These are phyloP conservation scores for Ammopiptanthus mongolicus DNA, from an alignment of 306 rosid species.

Conservation along the genomic window DNA sequence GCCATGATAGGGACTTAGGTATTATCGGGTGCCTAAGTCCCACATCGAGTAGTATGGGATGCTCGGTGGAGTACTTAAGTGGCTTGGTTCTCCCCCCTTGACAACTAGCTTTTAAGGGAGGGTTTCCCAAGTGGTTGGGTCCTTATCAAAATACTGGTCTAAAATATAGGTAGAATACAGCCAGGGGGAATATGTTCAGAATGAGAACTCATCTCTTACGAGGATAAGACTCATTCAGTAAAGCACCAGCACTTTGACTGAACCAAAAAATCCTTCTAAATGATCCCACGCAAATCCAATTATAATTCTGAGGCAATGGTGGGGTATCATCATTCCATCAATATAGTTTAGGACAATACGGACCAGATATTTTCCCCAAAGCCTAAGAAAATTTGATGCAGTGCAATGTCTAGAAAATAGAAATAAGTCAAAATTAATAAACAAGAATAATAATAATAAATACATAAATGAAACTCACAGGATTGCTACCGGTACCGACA, in stretches of 20 bases:
- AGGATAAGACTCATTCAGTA: slow-evolving; percentile 3
- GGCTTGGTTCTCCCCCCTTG: too few relatives aligned
- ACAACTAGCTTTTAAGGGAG: too few relatives aligned
- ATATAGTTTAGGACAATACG: not conserved
- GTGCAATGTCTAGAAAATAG: slow-evolving; percentile 4
- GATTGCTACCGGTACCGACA: slow-evolving; percentile 97
- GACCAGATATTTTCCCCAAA: slow-evolving; percentile 1
- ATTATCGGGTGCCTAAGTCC: too few relatives aligned
- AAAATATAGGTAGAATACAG: slow-evolving; percentile 2
- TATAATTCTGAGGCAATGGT: slow-evolving; percentile 14
- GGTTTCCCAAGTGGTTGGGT: too few relatives aligned
- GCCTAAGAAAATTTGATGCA: not conserved
- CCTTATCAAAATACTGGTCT: too few relatives aligned
- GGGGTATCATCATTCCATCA: slow-evolving; percentile 5
- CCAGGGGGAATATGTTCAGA: not conserved
- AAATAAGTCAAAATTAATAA: slow-evolving; percentile 9
- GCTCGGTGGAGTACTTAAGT: too few relatives aligned
- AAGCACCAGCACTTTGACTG: not conserved
- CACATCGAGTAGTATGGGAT: too few relatives aligned
- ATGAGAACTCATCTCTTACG: slow-evolving; percentile 3
- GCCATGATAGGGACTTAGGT: too few relatives aligned
- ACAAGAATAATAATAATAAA: not conserved
- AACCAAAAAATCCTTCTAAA: not conserved
- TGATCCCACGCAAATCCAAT: not conserved
- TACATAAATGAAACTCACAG: slow-evolving; percentile 58